Evolutionary conservation across 345 rosid genomes (phyloP).

Genomic region (Bruguiera parviflora): DNA sequence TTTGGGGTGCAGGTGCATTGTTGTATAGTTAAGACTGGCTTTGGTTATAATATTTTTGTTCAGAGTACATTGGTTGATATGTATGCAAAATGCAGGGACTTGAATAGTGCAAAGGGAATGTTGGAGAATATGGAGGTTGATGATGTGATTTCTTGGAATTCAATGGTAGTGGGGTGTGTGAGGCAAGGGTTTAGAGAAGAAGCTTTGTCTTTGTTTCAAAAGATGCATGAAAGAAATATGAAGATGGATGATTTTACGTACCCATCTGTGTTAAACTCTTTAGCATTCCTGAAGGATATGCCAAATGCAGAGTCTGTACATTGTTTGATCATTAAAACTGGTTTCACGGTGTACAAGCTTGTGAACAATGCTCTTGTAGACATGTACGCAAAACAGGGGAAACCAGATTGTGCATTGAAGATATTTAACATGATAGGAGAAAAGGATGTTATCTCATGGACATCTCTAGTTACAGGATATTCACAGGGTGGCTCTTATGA

Average conservation of each 20-base stretch:
- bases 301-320: slow-evolving; percentile 54
- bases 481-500: slow-evolving; percentile 52
- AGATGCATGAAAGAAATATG: slow-evolving; percentile 59
- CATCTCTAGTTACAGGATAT: slow-evolving; percentile 79
- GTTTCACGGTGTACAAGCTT: slow-evolving; percentile 53
- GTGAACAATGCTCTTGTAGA: slow-evolving; percentile 86
- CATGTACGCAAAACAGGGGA: slow-evolving; percentile 78
- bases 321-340: slow-evolving; percentile 66
- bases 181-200: slow-evolving; percentile 57
- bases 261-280: slow-evolving; percentile 68
- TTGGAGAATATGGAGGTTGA: slow-evolving; percentile 47
- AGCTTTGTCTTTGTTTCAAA: slow-evolving; percentile 57
- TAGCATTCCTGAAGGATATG: slow-evolving; percentile 44
- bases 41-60: slow-evolving; percentile 57
- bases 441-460: slow-evolving; percentile 88
- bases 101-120: slow-evolving; percentile 50
- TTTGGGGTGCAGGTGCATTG: slow-evolving; percentile 77
- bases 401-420: slow-evolving; percentile 44
- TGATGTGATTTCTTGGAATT: slow-evolving; percentile 76
- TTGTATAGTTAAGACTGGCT: slow-evolving; percentile 63
- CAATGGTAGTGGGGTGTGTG: slow-evolving; percentile 72
- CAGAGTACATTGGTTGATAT: slow-evolving; percentile 77
- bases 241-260: slow-evolving; percentile 61
- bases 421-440: slow-evolving; percentile 60
- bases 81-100: slow-evolving; percentile 76